Evolutionary conservation across 495 filamentous ascomycete genomes (phyloP).

Genomic region (Neurospora tetrasperma): DNA sequence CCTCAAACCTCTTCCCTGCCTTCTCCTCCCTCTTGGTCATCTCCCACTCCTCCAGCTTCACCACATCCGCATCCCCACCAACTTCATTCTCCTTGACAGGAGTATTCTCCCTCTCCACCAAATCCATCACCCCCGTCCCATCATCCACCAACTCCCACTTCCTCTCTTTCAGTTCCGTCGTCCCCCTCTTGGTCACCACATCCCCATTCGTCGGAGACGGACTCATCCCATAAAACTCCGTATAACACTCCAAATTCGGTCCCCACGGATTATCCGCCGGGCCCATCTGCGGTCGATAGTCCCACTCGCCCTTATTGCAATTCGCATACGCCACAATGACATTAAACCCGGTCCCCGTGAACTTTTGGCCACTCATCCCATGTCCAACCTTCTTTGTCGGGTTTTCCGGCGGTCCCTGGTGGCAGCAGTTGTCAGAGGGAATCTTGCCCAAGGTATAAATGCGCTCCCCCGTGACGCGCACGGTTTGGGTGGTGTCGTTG

Average conservation of each 20-base stretch:
- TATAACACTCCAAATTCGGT: constrained; percentile 5
- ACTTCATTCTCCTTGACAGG: neutral
- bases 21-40: neutral
- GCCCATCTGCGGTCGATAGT: neutral
- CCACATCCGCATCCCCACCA: neutral
- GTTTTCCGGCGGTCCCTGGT: neutral
- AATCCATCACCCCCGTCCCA: neutral
- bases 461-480: neutral
- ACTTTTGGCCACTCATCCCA: constrained; percentile 5
- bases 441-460: neutral
- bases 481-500: constrained; percentile 8
- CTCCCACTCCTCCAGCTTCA: neutral
- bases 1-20: neutral
- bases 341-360: constrained; percentile 1
- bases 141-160: neutral
- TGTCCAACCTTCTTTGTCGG: neutral
- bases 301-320: constrained; percentile 1
- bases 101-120: neutral
- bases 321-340: constrained; percentile 5
- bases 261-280: constrained; percentile 4
- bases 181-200: neutral
- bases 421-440: constrained; percentile 1
- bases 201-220: neutral
- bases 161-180: neutral
- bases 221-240: neutral